These are phyloP conservation scores for Capsella bursapastoris DNA, from an alignment of 345 rosid genomes.

Conservation along the genomic window DNA sequence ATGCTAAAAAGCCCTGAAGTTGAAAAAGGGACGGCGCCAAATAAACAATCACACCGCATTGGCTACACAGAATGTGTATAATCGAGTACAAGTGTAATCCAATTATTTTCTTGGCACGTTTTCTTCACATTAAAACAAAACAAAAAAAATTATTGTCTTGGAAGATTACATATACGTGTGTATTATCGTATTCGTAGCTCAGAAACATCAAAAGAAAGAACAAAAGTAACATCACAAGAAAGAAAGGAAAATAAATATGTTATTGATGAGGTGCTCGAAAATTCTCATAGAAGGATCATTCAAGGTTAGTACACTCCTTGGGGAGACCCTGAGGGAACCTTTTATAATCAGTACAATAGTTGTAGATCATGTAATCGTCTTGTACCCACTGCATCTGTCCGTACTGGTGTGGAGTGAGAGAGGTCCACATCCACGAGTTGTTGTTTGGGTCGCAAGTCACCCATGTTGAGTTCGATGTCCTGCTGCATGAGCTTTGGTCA, in stretches of 20 bases:
- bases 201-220: conserved; percentile 5
- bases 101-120: neutral
- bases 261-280: conserved; percentile 18
- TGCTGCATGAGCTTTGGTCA: conserved; percentile 44
- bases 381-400: conserved; percentile 60
- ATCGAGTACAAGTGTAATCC: neutral
- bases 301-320: conserved; percentile 42
- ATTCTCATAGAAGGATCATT: neutral
- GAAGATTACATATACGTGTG: conserved; percentile 14
- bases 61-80: conserved; percentile 15
- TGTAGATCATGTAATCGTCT: conserved; percentile 56
- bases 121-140: too few species aligned
- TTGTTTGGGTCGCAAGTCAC: conserved; percentile 34
- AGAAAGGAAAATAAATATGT: neutral
- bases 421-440: conserved; percentile 45
- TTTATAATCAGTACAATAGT: conserved; percentile 56
- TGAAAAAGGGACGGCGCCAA: neutral
- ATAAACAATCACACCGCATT: neutral
- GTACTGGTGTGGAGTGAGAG: conserved; percentile 36
- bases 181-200: conserved; percentile 3
- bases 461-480: conserved; percentile 40
- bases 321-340: conserved; percentile 53
- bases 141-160: neutral
- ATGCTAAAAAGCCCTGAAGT: too few species aligned
- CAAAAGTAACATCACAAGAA: conserved; percentile 20